Evolutionary conservation across 2,329 filamentous ascomycete species (phyloP), one percentile per base, ranked within the genome.

Genomic region (Eurotiales sp.): DNA sequence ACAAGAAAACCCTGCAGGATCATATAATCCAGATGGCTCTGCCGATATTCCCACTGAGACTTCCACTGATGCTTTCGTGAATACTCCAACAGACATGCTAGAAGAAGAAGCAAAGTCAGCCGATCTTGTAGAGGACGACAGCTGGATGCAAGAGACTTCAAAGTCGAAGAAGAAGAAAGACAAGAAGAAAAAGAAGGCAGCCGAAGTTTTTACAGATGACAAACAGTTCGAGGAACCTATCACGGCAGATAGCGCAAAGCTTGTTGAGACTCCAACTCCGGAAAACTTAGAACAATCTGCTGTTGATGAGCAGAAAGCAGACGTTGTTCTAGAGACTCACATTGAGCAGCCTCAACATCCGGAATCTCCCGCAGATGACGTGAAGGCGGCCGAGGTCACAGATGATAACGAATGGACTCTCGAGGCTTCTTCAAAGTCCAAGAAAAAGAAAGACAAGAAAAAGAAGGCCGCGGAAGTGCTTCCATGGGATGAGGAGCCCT

Each of bases 391-490:
- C 30, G 15, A 36, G 3, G 11, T n/a, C 10, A 25, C 23, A 21
- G 19, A 30, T 22, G 42, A 23, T 5, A 32, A 48, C 15, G 36
- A 25, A 3, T 7, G n/a, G n/a, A 29, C 25, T n/a, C 50, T 43
- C 11, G 50, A 52, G 17, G 37, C 39, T 10, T 27, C 25, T 30
- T 36, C 58, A 2, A 62, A 56, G 40, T 59, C 57, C 12, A 63
- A 64, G 41, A 64, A 64, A 23, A 56, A 59, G 14, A 67, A 64
- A 61, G 72, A 60, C 14, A 72, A 74, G 60, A 73, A 47, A 37
- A 40, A 32, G 19, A 48, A 48, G 50, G 44, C 50, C 14, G 12
- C 40, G 2, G 50, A 44, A 8, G 45, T 39, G 17, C 61, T 58
- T 21, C 54, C 58, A 11, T 54, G 58, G 11, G 64, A 64, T 47